phyloP scores from a whole-genome alignment of 164 flowering plant genomes.

The Litsea cubeba region DNA sequence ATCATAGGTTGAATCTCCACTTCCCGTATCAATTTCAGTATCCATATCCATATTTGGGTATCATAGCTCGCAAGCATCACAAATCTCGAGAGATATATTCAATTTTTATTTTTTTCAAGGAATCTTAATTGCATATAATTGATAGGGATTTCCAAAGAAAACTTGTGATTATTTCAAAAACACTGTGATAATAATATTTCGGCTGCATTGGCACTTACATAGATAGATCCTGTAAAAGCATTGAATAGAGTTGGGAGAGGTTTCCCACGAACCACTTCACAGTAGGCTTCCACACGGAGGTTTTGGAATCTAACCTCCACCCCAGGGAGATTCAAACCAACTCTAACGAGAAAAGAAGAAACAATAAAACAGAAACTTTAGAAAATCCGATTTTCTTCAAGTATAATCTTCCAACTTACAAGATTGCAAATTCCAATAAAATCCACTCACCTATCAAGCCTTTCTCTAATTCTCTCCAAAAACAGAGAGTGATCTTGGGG shows the following conservation, averaged over 20 bases:
- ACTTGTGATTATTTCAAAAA: too few species aligned
- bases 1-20: too few species aligned
- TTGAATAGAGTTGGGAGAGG: conserved; percentile 73
- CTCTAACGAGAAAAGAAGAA: conserved; percentile 26
- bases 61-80: too few species aligned
- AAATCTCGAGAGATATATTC: too few species aligned
- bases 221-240: conserved; percentile 28
- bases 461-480: conserved; percentile 2
- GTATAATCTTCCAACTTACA: neutral
- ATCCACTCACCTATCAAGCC: neutral
- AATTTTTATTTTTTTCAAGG: too few species aligned
- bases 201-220: conserved; percentile 31
- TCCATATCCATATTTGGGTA: too few species aligned
- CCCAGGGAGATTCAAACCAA: conserved; percentile 51
- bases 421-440: neutral
- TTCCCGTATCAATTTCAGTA: too few species aligned
- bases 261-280: conserved; percentile 61
- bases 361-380: neutral
- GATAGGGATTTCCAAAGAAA: too few species aligned
- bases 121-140: too few species aligned
- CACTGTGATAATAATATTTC: too few species aligned
- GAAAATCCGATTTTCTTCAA: neutral
- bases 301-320: conserved; percentile 64
- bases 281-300: conserved; percentile 49
- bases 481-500: neutral